Conservation (phyloP, 106 monocot species). For the Acorus calamus region DNA sequence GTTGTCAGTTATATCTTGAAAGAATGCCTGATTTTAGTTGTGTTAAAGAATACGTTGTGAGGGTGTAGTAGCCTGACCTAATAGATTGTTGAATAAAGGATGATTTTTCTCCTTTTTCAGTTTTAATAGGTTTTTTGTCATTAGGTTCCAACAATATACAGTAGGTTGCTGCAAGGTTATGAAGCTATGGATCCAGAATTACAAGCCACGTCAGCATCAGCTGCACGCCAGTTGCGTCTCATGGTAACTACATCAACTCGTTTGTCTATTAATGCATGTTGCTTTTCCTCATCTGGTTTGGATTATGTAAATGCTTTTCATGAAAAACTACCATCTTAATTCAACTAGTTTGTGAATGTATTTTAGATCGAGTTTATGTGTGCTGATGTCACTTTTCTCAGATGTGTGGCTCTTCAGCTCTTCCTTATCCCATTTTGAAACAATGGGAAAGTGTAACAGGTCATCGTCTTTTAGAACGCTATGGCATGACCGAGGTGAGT, state of each 20-base stretch:
- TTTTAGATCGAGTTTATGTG: too few relatives aligned
- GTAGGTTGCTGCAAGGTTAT: slow-evolving; percentile 89
- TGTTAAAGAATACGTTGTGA: too few relatives aligned
- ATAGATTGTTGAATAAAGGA: not conserved
- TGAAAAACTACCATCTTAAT: too few relatives aligned
- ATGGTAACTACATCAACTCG: slow-evolving; percentile 50
- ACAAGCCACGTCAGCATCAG: slow-evolving; percentile 61
- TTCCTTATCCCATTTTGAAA: slow-evolving; percentile 90
- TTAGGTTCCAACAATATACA: slow-evolving; percentile 97
- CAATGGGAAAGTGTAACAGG: slow-evolving; percentile 89
- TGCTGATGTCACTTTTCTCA: slow-evolving; percentile 7
- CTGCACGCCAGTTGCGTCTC: slow-evolving; percentile 76
- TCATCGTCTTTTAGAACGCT: slow-evolving; percentile 90
- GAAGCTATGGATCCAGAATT: slow-evolving; percentile 72
- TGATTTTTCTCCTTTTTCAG: not conserved
- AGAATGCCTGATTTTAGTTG: too few relatives aligned
- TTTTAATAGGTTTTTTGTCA: not conserved
- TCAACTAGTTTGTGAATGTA: too few relatives aligned
- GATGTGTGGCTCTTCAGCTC: slow-evolving; percentile 99
- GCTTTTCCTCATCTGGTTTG: not conserved
- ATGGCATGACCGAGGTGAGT: slow-evolving; percentile 98
- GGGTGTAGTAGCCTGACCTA: too few relatives aligned
- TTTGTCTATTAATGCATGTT: not conserved
- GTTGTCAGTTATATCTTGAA: too few relatives aligned
- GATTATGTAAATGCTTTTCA: too few relatives aligned